Evolutionary conservation across 495 filamentous ascomycete genomes (phyloP).

Genomic region (Neurospora cerealis): DNA sequence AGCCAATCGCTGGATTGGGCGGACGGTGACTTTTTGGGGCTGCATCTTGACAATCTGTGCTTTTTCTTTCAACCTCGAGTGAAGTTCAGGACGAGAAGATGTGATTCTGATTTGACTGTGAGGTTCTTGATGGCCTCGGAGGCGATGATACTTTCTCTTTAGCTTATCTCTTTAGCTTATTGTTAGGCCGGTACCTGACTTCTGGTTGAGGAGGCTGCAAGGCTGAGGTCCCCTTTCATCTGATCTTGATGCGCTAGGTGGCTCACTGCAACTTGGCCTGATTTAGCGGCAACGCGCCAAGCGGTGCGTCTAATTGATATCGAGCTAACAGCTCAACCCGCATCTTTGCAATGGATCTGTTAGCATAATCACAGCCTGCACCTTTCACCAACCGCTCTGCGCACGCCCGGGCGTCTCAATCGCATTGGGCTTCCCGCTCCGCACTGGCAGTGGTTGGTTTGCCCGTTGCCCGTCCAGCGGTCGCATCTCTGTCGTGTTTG

Average conservation of each 20-base stretch:
- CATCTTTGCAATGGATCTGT: neutral
- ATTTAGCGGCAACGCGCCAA: neutral
- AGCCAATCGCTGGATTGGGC: conserved; percentile 87
- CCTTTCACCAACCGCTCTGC: neutral
- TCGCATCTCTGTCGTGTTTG: neutral
- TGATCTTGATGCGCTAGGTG: neutral
- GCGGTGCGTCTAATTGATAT: neutral
- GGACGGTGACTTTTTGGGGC: conserved; percentile 13
- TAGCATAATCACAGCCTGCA: neutral
- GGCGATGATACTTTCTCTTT: no score
- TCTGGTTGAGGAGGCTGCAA: neutral
- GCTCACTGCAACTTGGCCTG: neutral
- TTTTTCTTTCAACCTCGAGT: no score
- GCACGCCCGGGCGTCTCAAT: neutral
- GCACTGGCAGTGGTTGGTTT: neutral
- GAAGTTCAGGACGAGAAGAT: no score
- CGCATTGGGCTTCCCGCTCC: neutral
- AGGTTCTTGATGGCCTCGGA: neutral
- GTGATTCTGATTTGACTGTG: no score
- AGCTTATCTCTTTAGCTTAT: no score
- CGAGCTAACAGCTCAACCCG: neutral
- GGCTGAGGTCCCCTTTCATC: neutral
- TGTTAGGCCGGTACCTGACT: neutral
- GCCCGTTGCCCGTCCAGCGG: neutral
- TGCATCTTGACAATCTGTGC: conserved; percentile 12